phyloP scores from a whole-genome alignment of 2,329 filamentous ascomycete species.

The Aureobasidium sp. region DNA sequence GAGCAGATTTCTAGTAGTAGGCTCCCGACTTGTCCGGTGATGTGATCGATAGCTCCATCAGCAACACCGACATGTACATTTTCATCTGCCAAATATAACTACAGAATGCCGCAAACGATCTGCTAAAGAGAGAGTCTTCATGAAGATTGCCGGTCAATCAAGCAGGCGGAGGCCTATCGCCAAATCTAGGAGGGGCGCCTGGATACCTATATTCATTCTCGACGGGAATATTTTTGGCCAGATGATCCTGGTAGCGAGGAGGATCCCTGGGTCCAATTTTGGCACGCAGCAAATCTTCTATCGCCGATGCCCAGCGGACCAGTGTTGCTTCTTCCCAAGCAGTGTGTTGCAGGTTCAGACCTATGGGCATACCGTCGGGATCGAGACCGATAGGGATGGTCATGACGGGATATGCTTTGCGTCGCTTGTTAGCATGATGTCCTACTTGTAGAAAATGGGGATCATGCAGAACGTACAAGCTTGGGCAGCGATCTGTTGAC shows the following conservation, averaged over 20 bases:
- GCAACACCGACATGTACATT: not conserved
- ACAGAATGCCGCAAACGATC: not conserved
- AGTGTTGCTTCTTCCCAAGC: conserved; percentile 26
- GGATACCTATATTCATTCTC: conserved; percentile 14
- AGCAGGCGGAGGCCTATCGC: conserved; percentile 1
- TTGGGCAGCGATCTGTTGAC: conserved; percentile 30
- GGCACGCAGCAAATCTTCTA: conserved; percentile 25
- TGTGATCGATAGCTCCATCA: not conserved
- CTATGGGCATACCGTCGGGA: conserved; percentile 52
- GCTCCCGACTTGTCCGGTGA: no score
- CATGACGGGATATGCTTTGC: conserved; percentile 26
- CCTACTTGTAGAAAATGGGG: not conserved
- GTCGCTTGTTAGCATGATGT: not conserved
- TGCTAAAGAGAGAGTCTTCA: not conserved
- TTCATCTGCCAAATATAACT: not conserved
- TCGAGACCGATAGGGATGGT: conserved; percentile 28
- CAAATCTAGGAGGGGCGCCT: conserved; percentile 7
- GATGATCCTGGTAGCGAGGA: conserved; percentile 22
- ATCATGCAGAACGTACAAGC: conserved; percentile 15
- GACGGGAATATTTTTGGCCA: conserved; percentile 27
- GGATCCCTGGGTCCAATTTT: conserved; percentile 10
- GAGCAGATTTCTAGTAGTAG: no score
- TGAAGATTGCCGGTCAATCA: no score
- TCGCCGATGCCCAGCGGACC: conserved; percentile 37
- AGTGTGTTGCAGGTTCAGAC: conserved; percentile 44